These are phyloP conservation scores for Lagenaria siceraria DNA, from an alignment of 306 rosid genomes.

Conservation along the genomic window DNA sequence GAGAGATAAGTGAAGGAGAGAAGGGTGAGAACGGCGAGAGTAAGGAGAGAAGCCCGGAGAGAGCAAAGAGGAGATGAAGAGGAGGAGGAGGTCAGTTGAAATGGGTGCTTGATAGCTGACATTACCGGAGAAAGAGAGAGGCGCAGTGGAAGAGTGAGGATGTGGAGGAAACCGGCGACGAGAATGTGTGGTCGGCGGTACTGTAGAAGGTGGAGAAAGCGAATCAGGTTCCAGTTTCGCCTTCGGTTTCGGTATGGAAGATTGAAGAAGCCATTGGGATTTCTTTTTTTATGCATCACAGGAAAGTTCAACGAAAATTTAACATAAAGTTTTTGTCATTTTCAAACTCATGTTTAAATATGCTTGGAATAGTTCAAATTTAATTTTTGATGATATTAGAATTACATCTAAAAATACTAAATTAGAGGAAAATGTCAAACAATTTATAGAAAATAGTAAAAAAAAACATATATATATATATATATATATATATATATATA, in stretches of 20 bases:
- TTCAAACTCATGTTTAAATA: too few species aligned
- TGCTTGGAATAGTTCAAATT: too few species aligned
- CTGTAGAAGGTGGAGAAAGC: neutral
- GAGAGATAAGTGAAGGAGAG: conserved; percentile 65
- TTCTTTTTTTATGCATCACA: neutral
- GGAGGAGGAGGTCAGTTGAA: conserved; percentile 18
- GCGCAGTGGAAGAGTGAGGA: neutral
- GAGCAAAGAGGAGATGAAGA: conserved; percentile 30
- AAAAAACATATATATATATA: too few species aligned
- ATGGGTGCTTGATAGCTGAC: conserved; percentile 40
- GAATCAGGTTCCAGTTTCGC: neutral
- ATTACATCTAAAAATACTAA: too few species aligned
- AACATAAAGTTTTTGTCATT: too few species aligned
- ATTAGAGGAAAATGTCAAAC: too few species aligned
- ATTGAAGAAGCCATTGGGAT: neutral
- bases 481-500: too few species aligned
- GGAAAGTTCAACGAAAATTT: too few species aligned
- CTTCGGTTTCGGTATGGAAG: neutral
- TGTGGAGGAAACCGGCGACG: neutral
- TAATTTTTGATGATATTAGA: too few species aligned
- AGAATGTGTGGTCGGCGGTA: neutral
- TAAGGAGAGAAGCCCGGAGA: conserved; percentile 49
- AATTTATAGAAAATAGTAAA: too few species aligned
- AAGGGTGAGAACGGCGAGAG: conserved; percentile 63
- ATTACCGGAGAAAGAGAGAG: conserved; percentile 18